Evolutionary conservation across 306 rosid genomes (phyloP).

Genomic region (Coriaria nepalensis): DNA sequence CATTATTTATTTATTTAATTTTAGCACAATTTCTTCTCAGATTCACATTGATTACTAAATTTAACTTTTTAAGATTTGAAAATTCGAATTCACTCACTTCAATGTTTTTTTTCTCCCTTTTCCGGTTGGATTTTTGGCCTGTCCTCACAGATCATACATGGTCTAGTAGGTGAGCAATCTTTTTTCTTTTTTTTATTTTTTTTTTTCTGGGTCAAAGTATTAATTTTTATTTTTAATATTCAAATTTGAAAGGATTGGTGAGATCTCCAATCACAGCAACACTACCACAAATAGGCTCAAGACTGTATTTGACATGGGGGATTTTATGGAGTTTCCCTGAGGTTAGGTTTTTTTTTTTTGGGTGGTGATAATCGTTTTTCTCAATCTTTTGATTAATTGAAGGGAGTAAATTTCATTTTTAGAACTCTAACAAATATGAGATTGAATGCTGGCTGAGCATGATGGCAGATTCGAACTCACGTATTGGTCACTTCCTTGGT

Average conservation of each 20-base stretch:
- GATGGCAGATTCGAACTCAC: constrained; percentile 40
- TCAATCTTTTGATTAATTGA: no score
- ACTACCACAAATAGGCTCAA: constrained; percentile 68
- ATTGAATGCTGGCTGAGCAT: constrained; percentile 6
- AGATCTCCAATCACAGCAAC: constrained; percentile 80
- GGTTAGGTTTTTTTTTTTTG: constrained; percentile 27
- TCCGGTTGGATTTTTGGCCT: constrained; percentile 1
- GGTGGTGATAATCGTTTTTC: constrained; percentile 1
- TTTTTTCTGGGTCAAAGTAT: constrained; percentile 3
- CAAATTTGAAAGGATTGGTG: constrained; percentile 44
- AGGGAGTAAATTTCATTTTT: no score
- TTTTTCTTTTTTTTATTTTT: constrained; percentile 2
- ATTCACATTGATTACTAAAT: no score
- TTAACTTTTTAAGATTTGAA: no score
- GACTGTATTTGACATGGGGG: constrained; percentile 69
- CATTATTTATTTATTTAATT: no score
- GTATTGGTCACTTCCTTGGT: constrained; percentile 54
- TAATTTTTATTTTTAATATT: constrained; percentile 6
- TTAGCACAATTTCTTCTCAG: no score
- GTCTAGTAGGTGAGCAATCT: constrained; percentile 62
- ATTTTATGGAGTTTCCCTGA: constrained; percentile 79
- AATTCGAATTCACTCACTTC: no score
- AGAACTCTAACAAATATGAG: no score
- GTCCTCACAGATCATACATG: constrained; percentile 60
- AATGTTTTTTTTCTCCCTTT: no score